Evolutionary conservation across 441 rosid genomes (phyloP), one percentile per base, ranked within the genome.

Genomic region (Erysimum pusillum): DNA sequence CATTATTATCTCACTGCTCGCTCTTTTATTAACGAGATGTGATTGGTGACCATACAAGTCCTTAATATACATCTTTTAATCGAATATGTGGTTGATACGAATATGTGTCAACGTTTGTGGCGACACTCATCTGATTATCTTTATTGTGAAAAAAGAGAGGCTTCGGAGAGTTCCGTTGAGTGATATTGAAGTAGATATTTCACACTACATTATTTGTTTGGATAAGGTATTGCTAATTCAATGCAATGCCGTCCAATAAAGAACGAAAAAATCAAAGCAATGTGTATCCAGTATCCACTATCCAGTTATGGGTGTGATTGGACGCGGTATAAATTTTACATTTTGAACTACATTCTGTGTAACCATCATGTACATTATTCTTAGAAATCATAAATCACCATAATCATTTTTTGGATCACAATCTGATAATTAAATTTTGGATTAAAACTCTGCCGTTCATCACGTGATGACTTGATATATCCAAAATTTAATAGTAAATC

Each of bases 21-120:
- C 39, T 60, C 58, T 68, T 52, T 76, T 52, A 45, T 76, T 4
- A 28, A 56, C 0, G 72, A 71, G 22, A 51, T 18, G 17, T 67
- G 48, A 78, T 73, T 72, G 74, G 73, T 66, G 54, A 63, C 57
- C 73, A 66, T 59, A 53, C 57, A 10, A 52, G 34, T 66, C 64
- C 14, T n/a, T 59, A 49, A 44, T 20, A 9, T 49, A 31, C 44
- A 44, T 8, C 34, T 14, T 32, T n/a, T 39, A 53, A 25, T 22
- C n/a, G 8, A 52, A 65, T 61, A 44, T 69, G 53, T 64, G 46
- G 80, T 39, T 49, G 63, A 64, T 18, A 28, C 14, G 15, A 45
- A 44, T 10, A 11, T 46, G 52, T 74, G 57, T 53, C 56, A 63
- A 42, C 17, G 48, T 42, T 53, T 7, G 45, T 54, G 54, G 39